phyloP scores from a whole-genome alignment of 495 filamentous ascomycete species.

The Thermochaetoides thermophila region DNA sequence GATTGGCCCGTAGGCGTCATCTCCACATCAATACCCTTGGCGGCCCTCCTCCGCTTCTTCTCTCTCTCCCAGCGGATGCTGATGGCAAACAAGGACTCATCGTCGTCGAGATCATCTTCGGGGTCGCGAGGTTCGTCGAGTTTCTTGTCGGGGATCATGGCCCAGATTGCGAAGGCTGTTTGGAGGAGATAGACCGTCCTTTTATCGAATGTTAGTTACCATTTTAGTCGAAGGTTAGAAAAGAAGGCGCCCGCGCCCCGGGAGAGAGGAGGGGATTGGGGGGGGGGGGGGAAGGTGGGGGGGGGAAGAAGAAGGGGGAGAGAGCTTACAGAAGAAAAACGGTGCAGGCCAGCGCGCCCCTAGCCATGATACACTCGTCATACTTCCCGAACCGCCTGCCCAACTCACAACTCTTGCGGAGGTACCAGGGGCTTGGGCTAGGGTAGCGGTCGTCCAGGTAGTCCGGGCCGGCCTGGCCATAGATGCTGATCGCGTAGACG shows the following conservation, averaged over 20 bases:
- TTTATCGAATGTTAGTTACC: too few relatives aligned
- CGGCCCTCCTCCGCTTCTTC: too few relatives aligned
- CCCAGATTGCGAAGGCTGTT: constrained; percentile 40
- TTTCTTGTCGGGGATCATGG: constrained; percentile 42
- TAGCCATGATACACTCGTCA: constrained; percentile 64
- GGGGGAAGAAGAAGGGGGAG: neutral
- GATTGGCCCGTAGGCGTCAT: constrained; percentile 33
- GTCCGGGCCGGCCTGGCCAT: constrained; percentile 66
- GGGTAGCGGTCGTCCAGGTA: constrained; percentile 57
- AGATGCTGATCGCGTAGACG: constrained; percentile 52
- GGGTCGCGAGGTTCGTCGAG: constrained; percentile 24
- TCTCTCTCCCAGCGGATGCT: too few relatives aligned
- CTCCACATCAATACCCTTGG: constrained; percentile 22
- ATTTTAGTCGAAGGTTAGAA: constrained; percentile 1
- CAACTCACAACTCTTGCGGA: constrained; percentile 59
- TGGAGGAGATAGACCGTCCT: constrained; percentile 44
- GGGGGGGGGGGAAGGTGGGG: neutral
- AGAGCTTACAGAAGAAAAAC: constrained; percentile 54
- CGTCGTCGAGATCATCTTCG: constrained; percentile 23
- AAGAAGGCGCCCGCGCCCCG: neutral
- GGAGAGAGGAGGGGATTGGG: neutral
- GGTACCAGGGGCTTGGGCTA: constrained; percentile 66
- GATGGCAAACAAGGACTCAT: too few relatives aligned
- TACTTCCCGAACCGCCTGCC: constrained; percentile 38
- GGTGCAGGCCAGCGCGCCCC: constrained; percentile 56